Base-by-base conservation (phyloP, 805 yeast species). In the Komagataella phaffii region DNA sequence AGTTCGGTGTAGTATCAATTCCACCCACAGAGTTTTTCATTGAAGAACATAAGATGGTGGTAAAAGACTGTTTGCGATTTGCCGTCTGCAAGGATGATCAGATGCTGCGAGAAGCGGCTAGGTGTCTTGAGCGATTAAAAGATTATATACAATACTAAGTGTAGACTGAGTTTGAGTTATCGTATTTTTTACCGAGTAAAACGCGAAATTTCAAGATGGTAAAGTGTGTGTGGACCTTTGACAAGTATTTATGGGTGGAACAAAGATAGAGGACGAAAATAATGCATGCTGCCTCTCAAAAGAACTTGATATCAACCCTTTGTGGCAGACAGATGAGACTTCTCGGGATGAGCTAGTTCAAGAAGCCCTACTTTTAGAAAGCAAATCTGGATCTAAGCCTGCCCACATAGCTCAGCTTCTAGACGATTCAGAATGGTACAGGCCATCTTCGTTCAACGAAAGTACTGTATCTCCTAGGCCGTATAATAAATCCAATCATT, bases 21-120 rank as follows among this genome's bases (percentile, higher is more conserved):
- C 99, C 99, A 8, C 98, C 98, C 24, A 85, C 96, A n/a, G 98
- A 91, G 67, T 93, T 93, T 62, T 80, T 87, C 60, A 76, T 81
- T 47, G 77, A 80, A 7, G 81, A 78, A 54, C 81, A 85, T 57
- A 89, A 85, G 36, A 72, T 77, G 52, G 80, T 83, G 17, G 89
- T 91, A 52, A 96, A 90, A 63, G 83, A 87, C 59, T 79, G 88
- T 63, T 71, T 93, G 55, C 81, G 99, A 62, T 90, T 93, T 65
- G 98, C 99, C 14, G 95, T 93, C 17, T 93, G 99, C 74, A 93
- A 93, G 70, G 96, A 86, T 59, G 95, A 93, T 63, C 75, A 71
- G 3, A 74, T 87, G 53, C 74, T 93, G 57, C 82, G 79, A 57
- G 88, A 84, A 57, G 97, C 98, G 0, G 96, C 83, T 19, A 77